phyloP scores from a whole-genome alignment of 179 eudicot species.

The Patellifolia procumbens region DNA sequence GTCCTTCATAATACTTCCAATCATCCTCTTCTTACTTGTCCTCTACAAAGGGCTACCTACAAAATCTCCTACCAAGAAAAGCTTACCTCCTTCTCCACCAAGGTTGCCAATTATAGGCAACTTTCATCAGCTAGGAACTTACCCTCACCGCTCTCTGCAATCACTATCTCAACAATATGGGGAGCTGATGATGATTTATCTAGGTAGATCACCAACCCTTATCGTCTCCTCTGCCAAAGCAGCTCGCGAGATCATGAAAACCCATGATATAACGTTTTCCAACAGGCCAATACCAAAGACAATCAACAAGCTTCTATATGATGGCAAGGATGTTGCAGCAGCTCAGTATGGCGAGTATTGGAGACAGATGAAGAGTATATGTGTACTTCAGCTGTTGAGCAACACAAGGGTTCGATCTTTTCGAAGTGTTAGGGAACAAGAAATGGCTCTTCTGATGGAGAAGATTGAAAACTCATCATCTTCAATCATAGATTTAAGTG shows the following conservation, averaged over 20 bases:
- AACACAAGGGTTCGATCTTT: background rate
- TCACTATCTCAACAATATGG: constrained; percentile 40
- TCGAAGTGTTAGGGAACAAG: background rate
- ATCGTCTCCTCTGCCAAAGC: constrained; percentile 53
- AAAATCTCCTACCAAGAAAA: constrained; percentile 23
- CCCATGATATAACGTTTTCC: constrained; percentile 33
- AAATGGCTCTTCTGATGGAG: background rate
- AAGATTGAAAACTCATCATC: constrained; percentile 10
- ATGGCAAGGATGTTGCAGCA: constrained; percentile 29
- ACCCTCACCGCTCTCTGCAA: constrained; percentile 48
- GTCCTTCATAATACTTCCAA: constrained; percentile 7
- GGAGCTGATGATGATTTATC: constrained; percentile 43
- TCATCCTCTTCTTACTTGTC: constrained; percentile 25
- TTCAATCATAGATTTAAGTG: constrained; percentile 14
- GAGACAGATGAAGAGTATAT: constrained; percentile 44
- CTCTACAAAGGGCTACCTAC: constrained; percentile 32
- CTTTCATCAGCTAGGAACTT: constrained; percentile 50
- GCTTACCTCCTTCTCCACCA: constrained; percentile 52
- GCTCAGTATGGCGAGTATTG: constrained; percentile 43
- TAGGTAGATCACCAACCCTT: constrained; percentile 39
- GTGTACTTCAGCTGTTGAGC: constrained; percentile 17
- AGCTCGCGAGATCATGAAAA: constrained; percentile 38
- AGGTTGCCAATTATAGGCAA: constrained; percentile 57
- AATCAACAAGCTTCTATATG: constrained; percentile 28
- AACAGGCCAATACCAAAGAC: constrained; percentile 22